phyloP scores from a whole-genome alignment of 495 filamentous ascomycete genomes.

The Apodospora peruviana region DNA sequence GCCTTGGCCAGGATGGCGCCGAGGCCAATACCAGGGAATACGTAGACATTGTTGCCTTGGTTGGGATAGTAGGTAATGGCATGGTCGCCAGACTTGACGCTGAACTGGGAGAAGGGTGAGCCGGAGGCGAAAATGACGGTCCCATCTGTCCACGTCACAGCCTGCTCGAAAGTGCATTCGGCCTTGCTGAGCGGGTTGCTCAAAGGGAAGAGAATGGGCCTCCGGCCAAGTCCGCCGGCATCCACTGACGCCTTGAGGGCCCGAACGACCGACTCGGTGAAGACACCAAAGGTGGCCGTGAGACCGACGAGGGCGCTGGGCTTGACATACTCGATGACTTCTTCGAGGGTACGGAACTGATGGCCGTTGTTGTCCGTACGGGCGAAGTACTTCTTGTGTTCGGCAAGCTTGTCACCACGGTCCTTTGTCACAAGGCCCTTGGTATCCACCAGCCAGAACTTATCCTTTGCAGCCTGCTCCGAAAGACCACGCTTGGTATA shows the following conservation, averaged over 20 bases:
- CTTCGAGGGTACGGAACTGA: conserved; percentile 84
- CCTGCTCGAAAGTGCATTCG: conserved; percentile 93
- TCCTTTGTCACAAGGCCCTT: conserved; percentile 92
- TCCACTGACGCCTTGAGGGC: conserved; percentile 66
- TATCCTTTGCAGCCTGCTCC: conserved; percentile 81
- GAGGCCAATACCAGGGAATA: conserved; percentile 95
- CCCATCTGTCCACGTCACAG: conserved; percentile 81
- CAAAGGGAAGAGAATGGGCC: conserved; percentile 88
- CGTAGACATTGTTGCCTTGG: conserved; percentile 88
- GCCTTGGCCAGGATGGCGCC: conserved; percentile 91
- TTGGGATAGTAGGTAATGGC: conserved; percentile 75
- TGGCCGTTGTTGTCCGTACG: conserved; percentile 86
- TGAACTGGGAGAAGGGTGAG: conserved; percentile 79
- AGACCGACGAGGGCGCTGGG: conserved; percentile 93
- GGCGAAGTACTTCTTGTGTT: conserved; percentile 98
- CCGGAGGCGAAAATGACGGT: conserved; percentile 91
- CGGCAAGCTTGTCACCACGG: conserved; percentile 87
- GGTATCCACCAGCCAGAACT: conserved; percentile 98
- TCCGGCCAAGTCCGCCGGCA: conserved; percentile 65
- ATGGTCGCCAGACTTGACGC: conserved; percentile 55
- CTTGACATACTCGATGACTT: conserved; percentile 88
- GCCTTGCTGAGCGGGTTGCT: conserved; percentile 94
- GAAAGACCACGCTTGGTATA: conserved; percentile 89
- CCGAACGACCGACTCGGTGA: conserved; percentile 79
- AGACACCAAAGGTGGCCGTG: conserved; percentile 89